phyloP scores from a whole-genome alignment of 768 basidiomycete genomes.

The Coprinopsis strossmayeri region DNA sequence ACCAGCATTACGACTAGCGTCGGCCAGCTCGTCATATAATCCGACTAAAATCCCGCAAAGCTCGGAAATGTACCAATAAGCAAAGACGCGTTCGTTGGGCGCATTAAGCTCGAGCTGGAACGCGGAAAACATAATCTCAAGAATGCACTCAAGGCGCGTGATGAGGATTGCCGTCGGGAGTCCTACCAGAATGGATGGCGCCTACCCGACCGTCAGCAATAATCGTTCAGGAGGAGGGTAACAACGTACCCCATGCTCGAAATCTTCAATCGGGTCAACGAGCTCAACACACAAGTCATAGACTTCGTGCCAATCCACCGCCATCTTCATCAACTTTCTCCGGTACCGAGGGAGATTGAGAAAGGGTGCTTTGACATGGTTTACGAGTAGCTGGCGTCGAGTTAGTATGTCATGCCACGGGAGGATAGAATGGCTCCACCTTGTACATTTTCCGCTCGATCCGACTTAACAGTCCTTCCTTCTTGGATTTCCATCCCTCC shows the following conservation, averaged over 20 bases:
- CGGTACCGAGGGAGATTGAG: slow-evolving; percentile 63
- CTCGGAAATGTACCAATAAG: slow-evolving; percentile 66
- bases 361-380: slow-evolving; percentile 57
- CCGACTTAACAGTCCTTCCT: slow-evolving; percentile 35
- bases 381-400: slow-evolving; percentile 43
- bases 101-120: slow-evolving; percentile 73
- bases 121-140: slow-evolving; percentile 68
- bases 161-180: slow-evolving; percentile 43
- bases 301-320: slow-evolving; percentile 60
- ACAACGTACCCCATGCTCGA: slow-evolving; percentile 19
- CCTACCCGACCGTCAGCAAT: slow-evolving; percentile 17
- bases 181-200: slow-evolving; percentile 26
- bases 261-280: slow-evolving; percentile 21
- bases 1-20: slow-evolving; percentile 29
- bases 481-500: no score
- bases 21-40: slow-evolving; percentile 43
- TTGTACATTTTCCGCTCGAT: slow-evolving; percentile 37
- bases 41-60: slow-evolving; percentile 52
- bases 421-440: slow-evolving; percentile 19
- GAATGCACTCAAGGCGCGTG: slow-evolving; percentile 55
- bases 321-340: slow-evolving; percentile 54
- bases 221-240: slow-evolving; percentile 6
- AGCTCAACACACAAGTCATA: slow-evolving; percentile 42
- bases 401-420: neutral
- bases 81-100: slow-evolving; percentile 59